Conservation (phyloP, 305 asterid species). For the Stenogyne calaminthoides region DNA sequence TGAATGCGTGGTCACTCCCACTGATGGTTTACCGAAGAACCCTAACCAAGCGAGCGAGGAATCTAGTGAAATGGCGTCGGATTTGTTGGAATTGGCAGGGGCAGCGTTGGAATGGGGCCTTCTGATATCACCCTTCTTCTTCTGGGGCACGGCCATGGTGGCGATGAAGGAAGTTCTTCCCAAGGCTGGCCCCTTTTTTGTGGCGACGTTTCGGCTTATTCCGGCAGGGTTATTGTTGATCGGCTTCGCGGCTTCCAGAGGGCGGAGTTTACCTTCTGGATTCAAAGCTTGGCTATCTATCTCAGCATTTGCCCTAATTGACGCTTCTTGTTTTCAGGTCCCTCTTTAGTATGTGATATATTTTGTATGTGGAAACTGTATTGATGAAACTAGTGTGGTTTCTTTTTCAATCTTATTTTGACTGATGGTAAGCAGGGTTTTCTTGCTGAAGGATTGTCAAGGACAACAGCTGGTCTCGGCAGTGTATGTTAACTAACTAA, state of each 20-base stretch:
- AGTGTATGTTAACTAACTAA: conserved; percentile 68
- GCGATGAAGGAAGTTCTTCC: conserved; percentile 97
- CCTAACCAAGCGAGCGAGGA: conserved; percentile 35
- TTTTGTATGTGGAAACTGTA: conserved; percentile 2
- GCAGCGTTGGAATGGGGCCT: conserved; percentile 67
- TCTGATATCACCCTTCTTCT: conserved; percentile 90
- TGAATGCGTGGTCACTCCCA: conserved; percentile 52
- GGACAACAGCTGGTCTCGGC: conserved; percentile 98
- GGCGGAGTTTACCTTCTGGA: conserved; percentile 74
- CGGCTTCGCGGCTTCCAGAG: conserved; percentile 71
- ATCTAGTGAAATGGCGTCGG: conserved; percentile 26
- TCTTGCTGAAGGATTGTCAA: conserved; percentile 94
- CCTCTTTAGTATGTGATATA: conserved; percentile 24
- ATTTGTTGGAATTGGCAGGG: conserved; percentile 37
- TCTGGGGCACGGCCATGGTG: conserved; percentile 99
- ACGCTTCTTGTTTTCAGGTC: conserved; percentile 96
- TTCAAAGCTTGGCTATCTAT: conserved; percentile 84
- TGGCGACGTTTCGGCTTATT: conserved; percentile 80
- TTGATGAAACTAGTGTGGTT: conserved; percentile 6
- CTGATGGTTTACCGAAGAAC: conserved; percentile 37
- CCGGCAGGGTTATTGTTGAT: conserved; percentile 79
- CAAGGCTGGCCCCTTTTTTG: conserved; percentile 80
- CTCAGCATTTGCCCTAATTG: conserved; percentile 70
- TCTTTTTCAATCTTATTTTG: conserved; percentile 22
- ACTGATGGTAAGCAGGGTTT: conserved; percentile 69